These are phyloP conservation scores for Mycosarcoma mackinlayi DNA, from an alignment of 1,284 basidiomycete genomes.

Conservation along the genomic window DNA sequence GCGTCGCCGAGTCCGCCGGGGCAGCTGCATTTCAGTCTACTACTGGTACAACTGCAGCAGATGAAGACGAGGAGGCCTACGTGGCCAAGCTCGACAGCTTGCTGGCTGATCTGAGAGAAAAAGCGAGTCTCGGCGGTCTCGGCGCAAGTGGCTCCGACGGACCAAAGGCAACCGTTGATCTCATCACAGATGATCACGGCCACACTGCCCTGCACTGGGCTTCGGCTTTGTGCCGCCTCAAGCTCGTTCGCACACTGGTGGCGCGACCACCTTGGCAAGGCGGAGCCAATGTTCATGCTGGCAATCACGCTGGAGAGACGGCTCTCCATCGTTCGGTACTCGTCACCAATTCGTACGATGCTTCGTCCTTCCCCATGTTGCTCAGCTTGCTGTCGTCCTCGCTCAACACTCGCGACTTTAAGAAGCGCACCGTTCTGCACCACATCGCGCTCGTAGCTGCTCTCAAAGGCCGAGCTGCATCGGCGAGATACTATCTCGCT, in stretches of 20 bases:
- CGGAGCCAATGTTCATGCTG: slow-evolving; percentile 63
- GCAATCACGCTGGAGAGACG: slow-evolving; percentile 91
- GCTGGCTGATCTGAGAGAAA: slow-evolving; percentile 47
- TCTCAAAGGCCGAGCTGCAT: slow-evolving; percentile 83
- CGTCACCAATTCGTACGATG: slow-evolving; percentile 86
- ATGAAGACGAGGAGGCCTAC: slow-evolving; percentile 26
- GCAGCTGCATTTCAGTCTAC: slow-evolving; percentile 5
- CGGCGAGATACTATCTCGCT: slow-evolving; percentile 91
- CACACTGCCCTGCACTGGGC: slow-evolving; percentile 96
- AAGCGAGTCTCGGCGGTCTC: slow-evolving; percentile 66
- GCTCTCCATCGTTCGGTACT: slow-evolving; percentile 91
- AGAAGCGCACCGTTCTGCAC: slow-evolving; percentile 90
- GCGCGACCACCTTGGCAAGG: slow-evolving; percentile 73
- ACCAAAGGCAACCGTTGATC: slow-evolving; percentile 74
- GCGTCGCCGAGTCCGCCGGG: slow-evolving; percentile 6
- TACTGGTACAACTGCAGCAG: slow-evolving; percentile 7
- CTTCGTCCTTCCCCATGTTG: slow-evolving; percentile 77
- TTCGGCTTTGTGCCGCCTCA: slow-evolving; percentile 79
- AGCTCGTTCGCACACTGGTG: slow-evolving; percentile 58
- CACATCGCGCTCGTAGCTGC: slow-evolving; percentile 92
- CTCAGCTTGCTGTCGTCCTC: slow-evolving; percentile 77
- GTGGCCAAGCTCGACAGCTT: slow-evolving; percentile 40
- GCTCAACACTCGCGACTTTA: slow-evolving; percentile 88
- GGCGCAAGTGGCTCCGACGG: slow-evolving; percentile 78
- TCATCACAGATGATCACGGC: slow-evolving; percentile 83